phyloP scores from a whole-genome alignment of 768 basidiomycete species.

The Boletus rubropictus region DNA sequence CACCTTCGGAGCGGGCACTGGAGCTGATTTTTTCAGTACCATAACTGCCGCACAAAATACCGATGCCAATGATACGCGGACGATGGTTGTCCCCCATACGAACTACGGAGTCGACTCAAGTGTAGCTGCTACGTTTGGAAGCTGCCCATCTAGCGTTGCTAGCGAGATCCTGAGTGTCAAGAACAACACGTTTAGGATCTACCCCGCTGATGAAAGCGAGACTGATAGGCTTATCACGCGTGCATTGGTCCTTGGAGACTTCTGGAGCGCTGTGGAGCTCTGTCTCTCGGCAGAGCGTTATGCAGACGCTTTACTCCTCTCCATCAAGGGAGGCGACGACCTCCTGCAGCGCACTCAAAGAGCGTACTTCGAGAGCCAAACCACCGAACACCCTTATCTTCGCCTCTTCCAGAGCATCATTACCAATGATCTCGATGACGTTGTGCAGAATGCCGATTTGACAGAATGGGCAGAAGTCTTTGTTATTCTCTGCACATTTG shows the following conservation, averaged over 20 bases:
- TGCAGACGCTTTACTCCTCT: constrained; percentile 91
- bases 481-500: constrained; percentile 93
- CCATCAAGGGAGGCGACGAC: constrained; percentile 85
- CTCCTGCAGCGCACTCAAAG: constrained; percentile 85
- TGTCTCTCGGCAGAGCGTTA: constrained; percentile 86
- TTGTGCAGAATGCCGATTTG: constrained; percentile 94
- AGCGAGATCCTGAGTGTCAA: constrained; percentile 46
- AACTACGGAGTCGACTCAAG: constrained; percentile 81
- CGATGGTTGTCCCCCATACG: constrained; percentile 67
- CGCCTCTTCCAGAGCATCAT: constrained; percentile 94
- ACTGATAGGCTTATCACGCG: constrained; percentile 86
- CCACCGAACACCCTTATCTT: constrained; percentile 74
- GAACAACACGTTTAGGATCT: constrained; percentile 84
- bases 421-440: constrained; percentile 84
- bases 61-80: constrained; percentile 28
- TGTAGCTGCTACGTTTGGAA: constrained; percentile 93
- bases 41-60: constrained; percentile 51
- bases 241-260: constrained; percentile 94
- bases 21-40: constrained; percentile 85
- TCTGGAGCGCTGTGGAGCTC: constrained; percentile 83
- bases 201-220: constrained; percentile 80
- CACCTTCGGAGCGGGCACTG: constrained; percentile 46
- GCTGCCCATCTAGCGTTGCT: constrained; percentile 75
- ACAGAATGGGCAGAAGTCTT: constrained; percentile 96
- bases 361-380: constrained; percentile 85